Evolutionary conservation across 2,329 filamentous ascomycete genomes (phyloP), one percentile per base, ranked within the genome.

Genomic region (Microdochium nivale): DNA sequence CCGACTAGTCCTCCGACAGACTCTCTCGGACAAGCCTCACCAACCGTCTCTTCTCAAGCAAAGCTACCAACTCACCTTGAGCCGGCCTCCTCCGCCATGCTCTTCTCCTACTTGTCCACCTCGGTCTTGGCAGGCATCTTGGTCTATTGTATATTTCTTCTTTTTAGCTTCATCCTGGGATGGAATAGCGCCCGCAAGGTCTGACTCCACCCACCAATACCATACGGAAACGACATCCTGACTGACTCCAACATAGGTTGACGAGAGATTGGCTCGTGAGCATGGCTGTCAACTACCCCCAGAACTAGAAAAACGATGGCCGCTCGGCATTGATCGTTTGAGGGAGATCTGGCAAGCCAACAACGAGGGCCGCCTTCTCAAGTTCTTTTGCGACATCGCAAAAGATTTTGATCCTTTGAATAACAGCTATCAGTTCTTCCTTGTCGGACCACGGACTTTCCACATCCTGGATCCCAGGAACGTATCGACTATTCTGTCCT

Each of bases 241-340:
- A 11, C 27, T 30, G 27, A 30, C 27, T 11, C 11, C 5, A 5
- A 30, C 3, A 30, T 14, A 58, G 56, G 49, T 23, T 27, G 53
- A 54, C 25, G 49, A 52, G 25, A 51, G 51, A 21, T 47, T 62
- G 24, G 56, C 54, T 19, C 58, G 54, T 11, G 40, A 49, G 25
- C 55, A 60, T 51, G 56, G 60, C 8, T 67, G 66, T 52, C 53
- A 63, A 49, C 56, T 60, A 32, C 65, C 65, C 44, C 65, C 62
- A 16, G 59, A 63, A 47, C 54, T 68, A 19, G 55, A 61, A 30
- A 63, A 63, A 33, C 58, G 52, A 59, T 65, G 60, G 64, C 65
- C 62, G n/a, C 54, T 69, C 3, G 65, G 64, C 3, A 58, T 68
- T 35, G 65, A 68, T 50, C 56, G 63, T 25, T 58, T 65, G 44